Percentiles rank a stretch among this genome's conserved stretches.
phyloP scores from a whole-genome alignment of 2,329 filamentous ascomycete genomes.

The Diaporthe velutina region DNA sequence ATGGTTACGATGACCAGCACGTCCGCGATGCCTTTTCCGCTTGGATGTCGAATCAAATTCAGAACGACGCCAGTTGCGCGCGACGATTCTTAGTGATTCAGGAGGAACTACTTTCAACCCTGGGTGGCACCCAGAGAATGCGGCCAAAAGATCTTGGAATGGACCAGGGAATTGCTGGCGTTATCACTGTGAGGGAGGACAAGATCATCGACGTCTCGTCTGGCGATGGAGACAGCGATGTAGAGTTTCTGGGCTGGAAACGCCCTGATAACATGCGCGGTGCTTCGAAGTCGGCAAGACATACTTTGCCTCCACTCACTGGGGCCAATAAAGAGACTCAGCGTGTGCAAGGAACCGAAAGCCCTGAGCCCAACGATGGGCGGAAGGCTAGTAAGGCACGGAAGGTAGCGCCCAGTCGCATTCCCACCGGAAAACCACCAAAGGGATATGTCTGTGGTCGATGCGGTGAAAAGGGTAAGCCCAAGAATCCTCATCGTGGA shows the following conservation, averaged over 20 bases:
- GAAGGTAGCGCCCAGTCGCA: not conserved
- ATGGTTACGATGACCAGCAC: not conserved
- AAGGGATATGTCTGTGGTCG: slow-evolving; percentile 49
- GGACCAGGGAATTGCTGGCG: not conserved
- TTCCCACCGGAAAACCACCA: not conserved
- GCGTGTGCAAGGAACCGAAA: not conserved
- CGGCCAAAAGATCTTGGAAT: not conserved
- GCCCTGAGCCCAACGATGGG: not conserved
- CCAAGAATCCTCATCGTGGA: not conserved
- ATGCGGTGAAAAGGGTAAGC: slow-evolving; percentile 49
- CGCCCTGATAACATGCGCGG: not conserved
- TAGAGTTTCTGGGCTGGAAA: slow-evolving; percentile 35
- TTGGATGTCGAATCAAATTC: slow-evolving; percentile 32
- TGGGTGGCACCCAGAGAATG: not conserved
- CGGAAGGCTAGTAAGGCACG: not conserved
- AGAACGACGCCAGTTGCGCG: slow-evolving; percentile 14
- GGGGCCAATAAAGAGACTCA: slow-evolving; percentile 19
- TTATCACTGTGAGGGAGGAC: slow-evolving; percentile 6
- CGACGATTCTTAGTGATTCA: slow-evolving; percentile 13
- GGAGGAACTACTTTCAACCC: slow-evolving; percentile 2
- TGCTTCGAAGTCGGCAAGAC: not conserved
- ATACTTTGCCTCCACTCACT: not conserved
- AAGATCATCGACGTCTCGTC: slow-evolving; percentile 32
- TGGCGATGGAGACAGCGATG: slow-evolving; percentile 25
- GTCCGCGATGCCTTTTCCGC: slow-evolving; percentile 27